Conservation (phyloP, 495 filamentous ascomycete species). For the Cetradonia linearis region DNA sequence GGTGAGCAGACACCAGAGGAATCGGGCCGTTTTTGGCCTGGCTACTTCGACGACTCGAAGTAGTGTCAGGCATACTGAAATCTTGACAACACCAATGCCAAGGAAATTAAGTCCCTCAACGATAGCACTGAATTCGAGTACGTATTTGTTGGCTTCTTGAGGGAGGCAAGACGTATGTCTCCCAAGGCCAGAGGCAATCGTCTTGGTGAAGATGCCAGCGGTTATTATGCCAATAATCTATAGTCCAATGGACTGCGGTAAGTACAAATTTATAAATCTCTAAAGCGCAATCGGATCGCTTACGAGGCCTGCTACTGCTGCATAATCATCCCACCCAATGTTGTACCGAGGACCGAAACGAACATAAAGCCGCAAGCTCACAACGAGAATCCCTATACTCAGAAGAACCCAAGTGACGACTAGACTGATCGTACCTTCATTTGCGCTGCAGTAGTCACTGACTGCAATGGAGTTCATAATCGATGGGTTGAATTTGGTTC, state of each 20-base stretch:
- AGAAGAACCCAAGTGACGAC: slow-evolving; percentile 12
- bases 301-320: slow-evolving; percentile 16
- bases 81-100: slow-evolving; percentile 15
- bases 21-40: neutral
- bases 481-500: too few relatives aligned
- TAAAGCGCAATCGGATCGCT: neutral
- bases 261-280: neutral
- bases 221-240: slow-evolving; percentile 5
- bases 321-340: slow-evolving; percentile 17
- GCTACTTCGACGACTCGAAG: slow-evolving; percentile 14
- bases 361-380: slow-evolving; percentile 14
- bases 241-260: neutral
- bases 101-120: slow-evolving; percentile 6
- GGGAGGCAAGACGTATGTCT: slow-evolving; percentile 10
- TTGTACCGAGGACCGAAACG: slow-evolving; percentile 6
- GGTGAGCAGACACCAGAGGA: slow-evolving; percentile 8
- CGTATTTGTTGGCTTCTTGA: neutral
- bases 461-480: neutral
- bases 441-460: slow-evolving; percentile 6
- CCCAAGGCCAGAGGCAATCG: slow-evolving; percentile 15
- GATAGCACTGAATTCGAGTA: slow-evolving; percentile 12
- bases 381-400: slow-evolving; percentile 8
- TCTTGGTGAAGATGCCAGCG: slow-evolving; percentile 16
- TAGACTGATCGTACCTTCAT: slow-evolving; percentile 5
- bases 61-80: slow-evolving; percentile 13